Evolutionary conservation across 768 basidiomycete species (phyloP), one percentile per base, ranked within the genome.

Genomic region (Podaxis sp.): DNA sequence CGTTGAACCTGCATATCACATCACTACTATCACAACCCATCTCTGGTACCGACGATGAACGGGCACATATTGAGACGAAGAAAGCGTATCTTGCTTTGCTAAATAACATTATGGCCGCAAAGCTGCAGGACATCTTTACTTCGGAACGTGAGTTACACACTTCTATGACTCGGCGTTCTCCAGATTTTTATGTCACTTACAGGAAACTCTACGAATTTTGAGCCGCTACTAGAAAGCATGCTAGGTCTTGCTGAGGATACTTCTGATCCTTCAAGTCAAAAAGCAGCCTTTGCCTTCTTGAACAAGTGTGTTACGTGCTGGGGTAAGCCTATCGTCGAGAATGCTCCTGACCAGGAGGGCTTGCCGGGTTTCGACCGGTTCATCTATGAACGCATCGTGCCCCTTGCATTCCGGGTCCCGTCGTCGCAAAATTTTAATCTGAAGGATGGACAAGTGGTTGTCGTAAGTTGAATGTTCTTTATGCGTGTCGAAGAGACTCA

Each of bases 311-410:
- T 91, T 37, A 75, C 76, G 21, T 77, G 79, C 13, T 94, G 92
- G 89, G 89, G 86, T 38, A 84, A 82, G 64, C 75, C 27, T 55
- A 69, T 23, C 48, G 64, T 67, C 2, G 72, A 79, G 21, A 76
- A 77, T 53, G 76, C 77, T 14, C 70, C 67, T 25, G 66, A 67
- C 44, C 62, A 61, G 13, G 69, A 76, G 38, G 61, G 73, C 73
- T 73, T 98, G 47, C 93, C 94, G 10, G 95, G 96, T 0, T 98
- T 97, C 65, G 95, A 98, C 65, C 82, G 85, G 13, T 95, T 95
- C 70, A 83, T 96, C 32, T 98, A 98, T 67, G 90, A 95, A 63
- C 84, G 87, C 11, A 74, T 96, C 36, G 77, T 98, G 55, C 91
- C 93, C 10, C 76, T 85, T 2, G 89, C 88, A 23, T 97, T 99